Conservation (phyloP, 83 land plant species). For the Picea mariana region DNA sequence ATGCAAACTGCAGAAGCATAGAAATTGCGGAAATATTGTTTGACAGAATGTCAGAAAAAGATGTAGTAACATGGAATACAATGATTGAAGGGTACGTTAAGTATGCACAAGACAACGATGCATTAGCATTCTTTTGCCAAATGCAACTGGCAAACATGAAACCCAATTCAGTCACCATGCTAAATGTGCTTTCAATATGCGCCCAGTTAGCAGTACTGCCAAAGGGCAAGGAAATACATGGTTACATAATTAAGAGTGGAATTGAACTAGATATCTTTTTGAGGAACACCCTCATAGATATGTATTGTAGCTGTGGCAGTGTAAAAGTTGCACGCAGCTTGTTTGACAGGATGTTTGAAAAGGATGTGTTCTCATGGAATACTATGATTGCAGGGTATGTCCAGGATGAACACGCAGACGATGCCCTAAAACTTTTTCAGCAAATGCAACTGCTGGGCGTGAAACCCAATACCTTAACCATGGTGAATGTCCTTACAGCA, state of each 20-base stretch:
- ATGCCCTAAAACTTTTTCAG: constrained; percentile 8
- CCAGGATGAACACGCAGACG: neutral
- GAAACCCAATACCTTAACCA: constrained; percentile 31
- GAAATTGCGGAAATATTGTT: constrained; percentile 18
- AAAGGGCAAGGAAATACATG: neutral
- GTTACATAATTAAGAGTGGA: constrained; percentile 4
- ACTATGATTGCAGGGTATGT: neutral
- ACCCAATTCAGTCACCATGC: constrained; percentile 18
- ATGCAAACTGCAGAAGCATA: neutral
- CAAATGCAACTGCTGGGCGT: constrained; percentile 11
- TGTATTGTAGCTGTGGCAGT: neutral
- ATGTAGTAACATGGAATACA: constrained; percentile 21
- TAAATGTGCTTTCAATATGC: constrained; percentile 21
- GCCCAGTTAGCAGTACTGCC: constrained; percentile 9
- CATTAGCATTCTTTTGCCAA: constrained; percentile 10
- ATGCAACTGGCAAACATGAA: constrained; percentile 18
- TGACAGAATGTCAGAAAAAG: constrained; percentile 10
- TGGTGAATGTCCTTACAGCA: constrained; percentile 40
- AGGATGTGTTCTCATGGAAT: neutral
- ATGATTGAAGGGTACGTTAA: constrained; percentile 26
- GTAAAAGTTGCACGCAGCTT: constrained; percentile 1
- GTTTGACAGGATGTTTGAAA: neutral
- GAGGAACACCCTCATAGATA: neutral
- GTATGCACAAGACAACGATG: constrained; percentile 13
- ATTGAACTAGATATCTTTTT: neutral